Percentiles rank a stretch among this genome's conserved stretches.
These are phyloP conservation scores for Blastocystis sp. DNA, from an alignment of 352 stramenopile species.

Conservation along the genomic window DNA sequence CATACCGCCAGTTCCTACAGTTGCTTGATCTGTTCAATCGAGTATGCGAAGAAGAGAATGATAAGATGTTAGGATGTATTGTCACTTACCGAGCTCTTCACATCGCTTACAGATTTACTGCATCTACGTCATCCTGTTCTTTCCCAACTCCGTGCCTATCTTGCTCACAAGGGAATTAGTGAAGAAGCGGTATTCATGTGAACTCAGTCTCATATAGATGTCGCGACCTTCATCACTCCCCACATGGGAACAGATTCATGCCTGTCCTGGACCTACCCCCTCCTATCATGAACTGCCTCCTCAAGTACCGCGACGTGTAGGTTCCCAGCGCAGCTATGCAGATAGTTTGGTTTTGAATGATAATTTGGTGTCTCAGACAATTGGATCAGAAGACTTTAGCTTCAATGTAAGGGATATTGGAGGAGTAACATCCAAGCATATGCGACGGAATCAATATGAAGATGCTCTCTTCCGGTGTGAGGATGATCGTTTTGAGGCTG, in stretches of 20 bases:
- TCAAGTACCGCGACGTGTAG: conserved; percentile 91
- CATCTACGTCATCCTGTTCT: conserved; percentile 46
- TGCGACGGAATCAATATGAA: conserved; percentile 97
- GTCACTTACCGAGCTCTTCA: conserved; percentile 78
- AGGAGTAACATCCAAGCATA: conserved; percentile 73
- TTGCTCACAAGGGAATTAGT: conserved; percentile 25
- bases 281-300: conserved; percentile 91
- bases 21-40: conserved; percentile 76
- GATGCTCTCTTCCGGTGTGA: conserved; percentile 96
- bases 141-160: conserved; percentile 5
- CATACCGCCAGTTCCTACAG: conserved; percentile 64
- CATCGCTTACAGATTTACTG: conserved; percentile 69
- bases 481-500: conserved; percentile 91
- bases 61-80: conserved; percentile 67
- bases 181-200: background rate
- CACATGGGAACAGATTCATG: conserved; percentile 63
- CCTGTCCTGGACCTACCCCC: conserved; percentile 71
- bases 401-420: conserved; percentile 71
- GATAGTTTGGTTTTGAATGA: conserved; percentile 70
- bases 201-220: background rate
- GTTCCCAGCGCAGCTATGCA: conserved; percentile 80
- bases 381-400: conserved; percentile 95
- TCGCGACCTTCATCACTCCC: background rate
- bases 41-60: background rate
- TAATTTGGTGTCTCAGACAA: conserved; percentile 91